These are phyloP conservation scores for Kwoniella sp. DNA, from an alignment of 768 basidiomycete species.

Conservation along the genomic window DNA sequence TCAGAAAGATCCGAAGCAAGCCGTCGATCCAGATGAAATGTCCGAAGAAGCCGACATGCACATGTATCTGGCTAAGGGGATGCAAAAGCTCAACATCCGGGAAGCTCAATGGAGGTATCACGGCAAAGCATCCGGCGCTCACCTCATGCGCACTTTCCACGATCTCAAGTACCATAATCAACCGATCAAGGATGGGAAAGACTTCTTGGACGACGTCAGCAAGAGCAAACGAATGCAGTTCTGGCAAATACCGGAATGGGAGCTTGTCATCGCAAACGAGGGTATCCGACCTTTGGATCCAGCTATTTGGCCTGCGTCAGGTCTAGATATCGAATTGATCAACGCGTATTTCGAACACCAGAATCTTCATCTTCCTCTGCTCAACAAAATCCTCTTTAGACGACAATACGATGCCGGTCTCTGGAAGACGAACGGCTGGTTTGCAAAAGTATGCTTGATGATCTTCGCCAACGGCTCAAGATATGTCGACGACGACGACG, in stretches of 20 bases:
- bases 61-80: constrained; percentile 25
- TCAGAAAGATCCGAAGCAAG: constrained; percentile 34
- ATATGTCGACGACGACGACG: constrained; percentile 65
- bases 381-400: constrained; percentile 73
- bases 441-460: constrained; percentile 64
- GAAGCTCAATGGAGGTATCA: constrained; percentile 50
- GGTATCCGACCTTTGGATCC: constrained; percentile 37
- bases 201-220: constrained; percentile 34
- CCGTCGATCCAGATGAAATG: constrained; percentile 17
- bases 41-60: constrained; percentile 33
- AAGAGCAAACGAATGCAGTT: constrained; percentile 50
- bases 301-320: constrained; percentile 64
- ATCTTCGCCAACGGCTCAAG: constrained; percentile 71
- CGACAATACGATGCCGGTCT: constrained; percentile 60
- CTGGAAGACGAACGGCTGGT: constrained; percentile 62
- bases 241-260: constrained; percentile 55
- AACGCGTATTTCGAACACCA: constrained; percentile 66
- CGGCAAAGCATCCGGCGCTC: constrained; percentile 52
- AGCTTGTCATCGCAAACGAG: constrained; percentile 50
- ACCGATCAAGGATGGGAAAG: constrained; percentile 1
- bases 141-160: constrained; percentile 41
- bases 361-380: constrained; percentile 67
- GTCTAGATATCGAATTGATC: constrained; percentile 63
- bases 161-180: constrained; percentile 39
- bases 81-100: constrained; percentile 34